Evolutionary conservation across 495 filamentous ascomycete genomes (phyloP).

Genomic region (Xylaria nigripes): DNA sequence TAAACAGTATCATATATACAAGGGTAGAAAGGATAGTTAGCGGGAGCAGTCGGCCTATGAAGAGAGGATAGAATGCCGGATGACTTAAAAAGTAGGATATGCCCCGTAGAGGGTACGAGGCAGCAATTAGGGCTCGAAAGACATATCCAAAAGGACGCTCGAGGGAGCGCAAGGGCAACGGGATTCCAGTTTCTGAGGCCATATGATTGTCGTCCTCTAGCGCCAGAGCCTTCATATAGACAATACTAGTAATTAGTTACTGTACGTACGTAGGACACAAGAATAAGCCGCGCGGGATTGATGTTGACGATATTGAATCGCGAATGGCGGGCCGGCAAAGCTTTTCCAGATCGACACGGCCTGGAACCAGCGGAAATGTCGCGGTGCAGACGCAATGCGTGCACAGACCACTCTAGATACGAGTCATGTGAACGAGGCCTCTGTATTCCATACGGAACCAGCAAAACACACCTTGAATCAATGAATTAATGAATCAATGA

Average conservation of each 20-base stretch:
- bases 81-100: constrained; percentile 69
- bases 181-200: constrained; percentile 17
- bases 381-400: not conserved
- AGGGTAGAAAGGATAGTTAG: constrained; percentile 64
- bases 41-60: constrained; percentile 60
- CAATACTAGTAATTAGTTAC: too few species aligned
- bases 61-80: constrained; percentile 56
- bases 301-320: not conserved
- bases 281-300: not conserved
- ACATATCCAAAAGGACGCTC: constrained; percentile 23
- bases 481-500: too few species aligned
- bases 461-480: too few species aligned
- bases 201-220: constrained; percentile 11
- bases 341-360: not conserved
- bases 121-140: constrained; percentile 23
- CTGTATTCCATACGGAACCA: too few species aligned
- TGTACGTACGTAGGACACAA: not conserved
- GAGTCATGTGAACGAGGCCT: too few species aligned
- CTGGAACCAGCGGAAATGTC: not conserved
- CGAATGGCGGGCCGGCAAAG: not conserved
- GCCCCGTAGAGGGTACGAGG: constrained; percentile 45
- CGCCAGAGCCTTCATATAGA: not conserved
- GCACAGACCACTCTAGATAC: not conserved
- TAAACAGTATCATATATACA: constrained; percentile 67
- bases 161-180: constrained; percentile 20